A percentile compares a stretch with the other conserved stretches of the same genome.
Conservation (phyloP, 176 grass and related monocot genomes). For the Cenchrus fungigraminus region DNA sequence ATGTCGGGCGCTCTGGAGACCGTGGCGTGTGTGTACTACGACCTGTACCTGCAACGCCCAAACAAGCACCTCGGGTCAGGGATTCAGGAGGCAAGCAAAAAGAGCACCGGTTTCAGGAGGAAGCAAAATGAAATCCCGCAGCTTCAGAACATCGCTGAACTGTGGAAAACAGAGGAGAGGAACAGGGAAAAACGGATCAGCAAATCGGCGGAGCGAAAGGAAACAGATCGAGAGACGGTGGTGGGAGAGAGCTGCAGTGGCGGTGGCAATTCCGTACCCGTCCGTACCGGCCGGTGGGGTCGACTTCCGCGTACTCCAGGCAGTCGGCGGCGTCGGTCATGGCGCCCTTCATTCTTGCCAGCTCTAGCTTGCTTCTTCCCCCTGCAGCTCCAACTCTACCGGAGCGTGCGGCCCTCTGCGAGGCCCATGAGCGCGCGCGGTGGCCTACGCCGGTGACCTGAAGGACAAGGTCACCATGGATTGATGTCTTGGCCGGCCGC, state of each 20-base stretch:
- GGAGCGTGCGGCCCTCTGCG: not conserved
- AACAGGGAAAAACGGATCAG: constrained; percentile 33
- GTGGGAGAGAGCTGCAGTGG: not conserved
- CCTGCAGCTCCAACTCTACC: constrained; percentile 8
- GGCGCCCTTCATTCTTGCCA: constrained; percentile 63
- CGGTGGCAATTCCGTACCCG: constrained; percentile 62
- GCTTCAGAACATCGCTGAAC: constrained; percentile 71
- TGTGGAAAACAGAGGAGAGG: constrained; percentile 29
- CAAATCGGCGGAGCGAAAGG: not conserved
- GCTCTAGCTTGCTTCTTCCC: constrained; percentile 12
- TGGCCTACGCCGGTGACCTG: too few species aligned
- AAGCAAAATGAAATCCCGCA: too few species aligned
- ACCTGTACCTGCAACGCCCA: constrained; percentile 63
- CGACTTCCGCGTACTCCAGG: constrained; percentile 80
- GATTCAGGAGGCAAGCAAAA: not conserved
- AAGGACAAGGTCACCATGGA: too few species aligned
- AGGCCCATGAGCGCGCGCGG: too few species aligned
- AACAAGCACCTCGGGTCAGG: not conserved
- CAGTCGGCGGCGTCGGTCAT: constrained; percentile 41
- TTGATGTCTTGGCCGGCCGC: too few species aligned
- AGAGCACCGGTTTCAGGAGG: not conserved
- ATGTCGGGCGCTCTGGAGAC: too few species aligned
- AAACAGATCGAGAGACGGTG: constrained; percentile 35
- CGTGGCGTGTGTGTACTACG: not conserved
- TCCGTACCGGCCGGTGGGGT: constrained; percentile 91